A percentile compares a stretch with the other conserved stretches of the same genome.
These are phyloP conservation scores for Epichloe elymi DNA, from an alignment of 2,329 filamentous ascomycete genomes.

Conservation along the genomic window DNA sequence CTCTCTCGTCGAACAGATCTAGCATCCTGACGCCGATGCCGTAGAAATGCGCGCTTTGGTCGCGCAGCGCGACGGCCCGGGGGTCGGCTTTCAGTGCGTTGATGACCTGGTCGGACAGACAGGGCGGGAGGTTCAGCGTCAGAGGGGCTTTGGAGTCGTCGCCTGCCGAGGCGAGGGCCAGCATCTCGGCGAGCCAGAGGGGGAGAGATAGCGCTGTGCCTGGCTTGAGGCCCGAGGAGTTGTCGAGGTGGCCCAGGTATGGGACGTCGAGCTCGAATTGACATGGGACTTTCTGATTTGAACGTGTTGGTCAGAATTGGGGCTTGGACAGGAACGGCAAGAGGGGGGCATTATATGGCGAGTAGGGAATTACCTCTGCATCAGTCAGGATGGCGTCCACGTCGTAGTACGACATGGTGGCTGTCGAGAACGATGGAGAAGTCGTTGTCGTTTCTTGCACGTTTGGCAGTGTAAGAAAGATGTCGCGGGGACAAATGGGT, in stretches of 20 bases:
- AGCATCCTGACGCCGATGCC: conserved; percentile 72
- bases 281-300: conserved; percentile 80
- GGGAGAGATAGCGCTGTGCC: conserved; percentile 68
- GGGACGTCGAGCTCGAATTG: conserved; percentile 86
- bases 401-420: conserved; percentile 64
- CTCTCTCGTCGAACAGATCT: conserved; percentile 73
- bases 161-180: conserved; percentile 52
- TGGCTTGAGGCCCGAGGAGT: conserved; percentile 64
- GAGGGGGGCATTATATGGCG: no score
- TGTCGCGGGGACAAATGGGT: no score
- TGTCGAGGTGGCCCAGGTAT: conserved; percentile 78
- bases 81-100: conserved; percentile 88
- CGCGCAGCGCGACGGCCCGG: conserved; percentile 68
- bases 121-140: conserved; percentile 67
- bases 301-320: background rate
- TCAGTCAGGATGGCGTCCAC: conserved; percentile 76
- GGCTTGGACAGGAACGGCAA: no score
- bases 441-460: background rate
- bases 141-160: conserved; percentile 46
- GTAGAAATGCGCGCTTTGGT: conserved; percentile 80
- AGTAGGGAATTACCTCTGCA: conserved; percentile 45
- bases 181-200: conserved; percentile 90
- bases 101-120: conserved; percentile 66
- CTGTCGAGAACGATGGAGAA: background rate
- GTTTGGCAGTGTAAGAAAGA: background rate